A percentile compares a stretch with the other conserved stretches of the same genome.
phyloP scores from a whole-genome alignment of 2,329 filamentous ascomycete genomes.

The Claviceps africana region DNA sequence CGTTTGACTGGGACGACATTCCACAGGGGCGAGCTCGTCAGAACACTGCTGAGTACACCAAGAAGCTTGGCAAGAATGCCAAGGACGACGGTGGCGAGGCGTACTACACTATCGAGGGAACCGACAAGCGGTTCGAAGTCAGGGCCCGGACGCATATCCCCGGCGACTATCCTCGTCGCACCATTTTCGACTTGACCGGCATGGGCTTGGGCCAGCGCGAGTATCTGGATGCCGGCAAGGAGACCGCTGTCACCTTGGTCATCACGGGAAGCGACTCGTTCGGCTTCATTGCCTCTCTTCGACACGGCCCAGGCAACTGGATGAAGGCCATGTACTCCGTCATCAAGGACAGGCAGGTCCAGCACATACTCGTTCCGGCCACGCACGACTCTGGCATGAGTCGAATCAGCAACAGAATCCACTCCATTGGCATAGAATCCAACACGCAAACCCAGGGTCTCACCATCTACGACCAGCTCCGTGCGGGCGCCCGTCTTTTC shows the following conservation, averaged over 20 bases:
- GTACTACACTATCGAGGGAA: slow-evolving; percentile 17
- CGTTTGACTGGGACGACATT: slow-evolving; percentile 19
- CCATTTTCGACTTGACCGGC: slow-evolving; percentile 17
- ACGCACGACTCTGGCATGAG: slow-evolving; percentile 37
- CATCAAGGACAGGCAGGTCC: slow-evolving; percentile 24
- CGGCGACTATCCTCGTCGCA: slow-evolving; percentile 12
- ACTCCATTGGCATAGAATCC: slow-evolving; percentile 19
- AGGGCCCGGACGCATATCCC: slow-evolving; percentile 18
- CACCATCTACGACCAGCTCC: slow-evolving; percentile 30
- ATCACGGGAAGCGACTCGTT: slow-evolving; percentile 21
- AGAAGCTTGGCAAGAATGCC: slow-evolving; percentile 6
- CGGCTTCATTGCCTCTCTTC: slow-evolving; percentile 18
- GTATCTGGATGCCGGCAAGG: slow-evolving; percentile 17
- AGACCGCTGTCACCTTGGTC: slow-evolving; percentile 18
- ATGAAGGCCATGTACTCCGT: slow-evolving; percentile 19
- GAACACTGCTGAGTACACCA: slow-evolving; percentile 16
- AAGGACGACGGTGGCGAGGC: slow-evolving; percentile 18
- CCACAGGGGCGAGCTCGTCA: slow-evolving; percentile 19
- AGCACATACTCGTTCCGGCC: slow-evolving; percentile 33
- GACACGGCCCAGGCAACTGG: slow-evolving; percentile 17
- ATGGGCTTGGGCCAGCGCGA: slow-evolving; percentile 21
- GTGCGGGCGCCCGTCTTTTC: slow-evolving; percentile 31
- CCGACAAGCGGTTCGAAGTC: slow-evolving; percentile 17
- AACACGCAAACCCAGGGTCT: slow-evolving; percentile 33
- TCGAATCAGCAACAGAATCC: slow-evolving; percentile 21